Percentiles rank a stretch among this genome's conserved stretches.
These are phyloP conservation scores for Talaromyces atroroseus DNA, from an alignment of 2,329 filamentous ascomycete species.

Conservation along the genomic window DNA sequence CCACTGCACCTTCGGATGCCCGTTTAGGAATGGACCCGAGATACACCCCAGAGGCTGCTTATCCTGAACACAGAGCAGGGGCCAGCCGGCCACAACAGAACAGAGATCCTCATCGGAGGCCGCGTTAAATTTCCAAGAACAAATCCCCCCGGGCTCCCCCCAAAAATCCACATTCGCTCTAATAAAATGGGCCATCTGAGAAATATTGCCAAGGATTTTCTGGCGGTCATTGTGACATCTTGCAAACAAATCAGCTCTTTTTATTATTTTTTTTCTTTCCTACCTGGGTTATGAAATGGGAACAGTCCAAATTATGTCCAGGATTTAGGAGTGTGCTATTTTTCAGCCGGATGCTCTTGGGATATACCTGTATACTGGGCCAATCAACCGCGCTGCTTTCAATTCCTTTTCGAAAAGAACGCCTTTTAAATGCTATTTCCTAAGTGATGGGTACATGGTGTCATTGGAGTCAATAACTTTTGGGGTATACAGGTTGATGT, in stretches of 20 bases:
- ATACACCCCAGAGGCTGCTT: slow-evolving; percentile 36
- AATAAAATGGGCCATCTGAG: background rate
- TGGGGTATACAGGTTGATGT: background rate
- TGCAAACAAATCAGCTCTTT: background rate
- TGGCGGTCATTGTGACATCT: background rate
- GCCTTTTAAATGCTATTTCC: slow-evolving; percentile 7
- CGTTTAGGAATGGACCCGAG: slow-evolving; percentile 41
- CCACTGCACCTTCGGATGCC: slow-evolving; percentile 36
- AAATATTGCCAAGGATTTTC: background rate
- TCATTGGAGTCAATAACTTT: slow-evolving; percentile 9
- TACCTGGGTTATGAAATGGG: background rate
- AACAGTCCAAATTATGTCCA: background rate
- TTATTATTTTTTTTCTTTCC: background rate
- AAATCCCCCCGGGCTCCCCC: no score
- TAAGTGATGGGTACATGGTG: slow-evolving; percentile 9
- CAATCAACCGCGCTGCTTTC: background rate
- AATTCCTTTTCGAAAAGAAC: slow-evolving; percentile 7
- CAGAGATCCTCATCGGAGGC: slow-evolving; percentile 34
- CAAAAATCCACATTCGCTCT: background rate
- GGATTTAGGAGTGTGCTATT: background rate
- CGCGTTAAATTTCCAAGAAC: slow-evolving; percentile 24
- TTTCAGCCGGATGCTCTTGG: background rate
- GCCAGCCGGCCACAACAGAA: slow-evolving; percentile 34
- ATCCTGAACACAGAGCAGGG: slow-evolving; percentile 26
- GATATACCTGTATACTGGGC: background rate